phyloP scores from a whole-genome alignment of 2,329 filamentous ascomycete genomes.

The Ceratocystis destructans region DNA sequence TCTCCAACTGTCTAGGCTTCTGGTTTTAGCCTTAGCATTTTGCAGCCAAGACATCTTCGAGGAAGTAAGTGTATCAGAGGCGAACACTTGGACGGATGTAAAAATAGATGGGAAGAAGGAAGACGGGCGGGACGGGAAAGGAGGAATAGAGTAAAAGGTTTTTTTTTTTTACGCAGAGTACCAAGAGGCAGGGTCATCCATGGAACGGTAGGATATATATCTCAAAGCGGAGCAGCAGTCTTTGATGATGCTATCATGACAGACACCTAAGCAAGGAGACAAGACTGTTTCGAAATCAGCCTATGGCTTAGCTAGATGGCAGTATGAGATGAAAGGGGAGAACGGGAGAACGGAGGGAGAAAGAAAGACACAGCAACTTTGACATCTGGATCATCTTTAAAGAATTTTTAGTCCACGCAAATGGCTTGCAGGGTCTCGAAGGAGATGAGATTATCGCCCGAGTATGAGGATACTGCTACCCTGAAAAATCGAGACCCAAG shows the following conservation, averaged over 20 bases:
- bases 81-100: background rate
- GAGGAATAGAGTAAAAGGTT: background rate
- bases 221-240: background rate
- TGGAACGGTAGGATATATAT: background rate
- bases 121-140: background rate
- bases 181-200: background rate
- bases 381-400: background rate
- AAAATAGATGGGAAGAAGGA: background rate
- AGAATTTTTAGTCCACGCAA: background rate
- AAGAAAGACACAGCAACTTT: background rate
- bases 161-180: background rate
- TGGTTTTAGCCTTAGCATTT: conserved; percentile 16
- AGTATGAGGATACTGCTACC: background rate
- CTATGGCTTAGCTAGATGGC: background rate
- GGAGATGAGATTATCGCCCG: background rate
- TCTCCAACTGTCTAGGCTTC: conserved; percentile 12
- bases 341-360: background rate
- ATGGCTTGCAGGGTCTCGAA: background rate
- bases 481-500: background rate
- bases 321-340: background rate
- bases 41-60: conserved; percentile 15
- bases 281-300: background rate
- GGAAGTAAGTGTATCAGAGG: background rate
- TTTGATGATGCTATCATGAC: background rate
- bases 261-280: background rate